These are phyloP conservation scores for Phytopythium vexans DNA, from an alignment of 352 stramenopile genomes.

Conservation along the genomic window DNA sequence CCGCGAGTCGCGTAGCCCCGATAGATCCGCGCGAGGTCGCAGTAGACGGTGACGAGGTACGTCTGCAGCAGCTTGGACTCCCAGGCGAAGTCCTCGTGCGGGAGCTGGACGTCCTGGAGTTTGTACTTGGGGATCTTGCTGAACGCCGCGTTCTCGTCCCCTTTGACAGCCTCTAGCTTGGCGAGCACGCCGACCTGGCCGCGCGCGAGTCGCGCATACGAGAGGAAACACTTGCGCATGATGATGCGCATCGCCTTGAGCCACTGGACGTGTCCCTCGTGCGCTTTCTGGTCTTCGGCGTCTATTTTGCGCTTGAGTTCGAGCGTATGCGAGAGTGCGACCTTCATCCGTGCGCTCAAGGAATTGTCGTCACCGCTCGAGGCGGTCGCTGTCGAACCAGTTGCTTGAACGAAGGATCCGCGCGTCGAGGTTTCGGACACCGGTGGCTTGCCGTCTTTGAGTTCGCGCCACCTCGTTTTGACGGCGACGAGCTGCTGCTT, in stretches of 20 bases:
- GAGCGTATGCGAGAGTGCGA: constrained; percentile 63
- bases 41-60: constrained; percentile 63
- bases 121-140: constrained; percentile 42
- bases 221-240: constrained; percentile 77
- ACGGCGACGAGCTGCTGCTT: constrained; percentile 47
- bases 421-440: background rate
- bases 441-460: constrained; percentile 20
- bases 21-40: constrained; percentile 74
- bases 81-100: constrained; percentile 67
- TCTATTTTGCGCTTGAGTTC: constrained; percentile 74
- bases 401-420: constrained; percentile 1
- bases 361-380: constrained; percentile 20
- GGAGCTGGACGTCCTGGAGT: constrained; percentile 45
- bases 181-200: constrained; percentile 62
- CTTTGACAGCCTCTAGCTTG: constrained; percentile 32
- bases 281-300: constrained; percentile 46
- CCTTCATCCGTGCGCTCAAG: constrained; percentile 57
- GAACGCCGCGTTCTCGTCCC: constrained; percentile 66
- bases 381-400: background rate
- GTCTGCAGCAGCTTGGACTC: constrained; percentile 73
- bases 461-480: constrained; percentile 62
- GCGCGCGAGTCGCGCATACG: constrained; percentile 54
- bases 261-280: constrained; percentile 66
- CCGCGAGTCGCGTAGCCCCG: constrained; percentile 51
- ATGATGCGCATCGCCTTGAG: constrained; percentile 67